A percentile compares a stretch with the other conserved stretches of the same genome.
These are phyloP conservation scores for Vitis riparia DNA, from an alignment of 164 flowering plant genomes.

Conservation along the genomic window DNA sequence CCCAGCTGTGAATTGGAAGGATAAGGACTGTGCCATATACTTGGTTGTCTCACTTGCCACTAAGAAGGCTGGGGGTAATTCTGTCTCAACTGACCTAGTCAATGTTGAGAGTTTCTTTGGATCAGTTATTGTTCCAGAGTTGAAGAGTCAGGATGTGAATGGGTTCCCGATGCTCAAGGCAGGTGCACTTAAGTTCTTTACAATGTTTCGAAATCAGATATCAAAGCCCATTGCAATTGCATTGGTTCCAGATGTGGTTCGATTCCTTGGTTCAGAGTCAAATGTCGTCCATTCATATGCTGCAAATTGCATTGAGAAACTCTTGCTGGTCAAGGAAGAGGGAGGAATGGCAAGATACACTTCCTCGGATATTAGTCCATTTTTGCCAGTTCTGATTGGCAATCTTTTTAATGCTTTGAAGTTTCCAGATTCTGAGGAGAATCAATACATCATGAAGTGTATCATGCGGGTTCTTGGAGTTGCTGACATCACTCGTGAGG, in stretches of 20 bases:
- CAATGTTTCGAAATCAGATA: constrained; percentile 71
- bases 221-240: constrained; percentile 54
- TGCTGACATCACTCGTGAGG: constrained; percentile 64
- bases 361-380: constrained; percentile 61
- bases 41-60: constrained; percentile 83
- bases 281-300: constrained; percentile 98
- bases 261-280: constrained; percentile 73
- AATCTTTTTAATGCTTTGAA: constrained; percentile 75
- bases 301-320: constrained; percentile 90
- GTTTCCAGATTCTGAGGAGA: constrained; percentile 88
- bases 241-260: constrained; percentile 64
- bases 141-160: constrained; percentile 71
- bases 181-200: constrained; percentile 85
- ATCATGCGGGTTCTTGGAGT: constrained; percentile 88
- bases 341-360: constrained; percentile 60
- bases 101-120: constrained; percentile 73
- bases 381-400: constrained; percentile 54
- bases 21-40: constrained; percentile 96
- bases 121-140: constrained; percentile 74
- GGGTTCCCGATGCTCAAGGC: constrained; percentile 86
- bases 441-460: constrained; percentile 88
- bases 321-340: constrained; percentile 83
- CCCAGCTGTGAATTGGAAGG: constrained; percentile 79
- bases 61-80: constrained; percentile 66
- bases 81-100: constrained; percentile 75